Evolutionary conservation across 2,329 filamentous ascomycete species (phyloP), one percentile per base, ranked within the genome.

Genomic region (Onygenales sp.): DNA sequence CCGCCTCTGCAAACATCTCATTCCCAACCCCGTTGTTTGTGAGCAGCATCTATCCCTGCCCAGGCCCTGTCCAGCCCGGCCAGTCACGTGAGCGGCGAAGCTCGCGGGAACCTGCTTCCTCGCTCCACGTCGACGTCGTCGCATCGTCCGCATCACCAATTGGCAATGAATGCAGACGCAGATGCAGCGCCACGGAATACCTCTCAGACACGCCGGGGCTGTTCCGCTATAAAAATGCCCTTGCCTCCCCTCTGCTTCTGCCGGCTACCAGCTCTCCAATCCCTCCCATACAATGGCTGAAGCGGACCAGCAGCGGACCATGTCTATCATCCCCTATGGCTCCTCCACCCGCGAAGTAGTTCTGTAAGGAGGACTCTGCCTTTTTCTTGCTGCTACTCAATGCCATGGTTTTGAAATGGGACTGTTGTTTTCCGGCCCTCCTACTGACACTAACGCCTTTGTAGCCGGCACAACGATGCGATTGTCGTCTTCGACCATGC

Each of bases 401-500:
- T 48, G 27, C 43, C 42, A 32, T 43, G 35, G 10, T 35, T 50
- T 50, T 21, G 39, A 38, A 48, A 6, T 7, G 6, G 5, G 11
- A 6, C 21, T 51, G 9, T 32, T 7, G 3, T 17, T 32, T 43
- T 17, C 13, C 17, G 6, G 33, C 5, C 13, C 7, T 21, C 17
- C 32, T 27, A 49, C 60, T 63, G 54, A 64, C 36, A 33, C 21
- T 44, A 33, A 50, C 42, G 42, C 43, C 47, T 45, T 42, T 47
- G 47, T 63, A 97, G 93, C 51, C 93, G 92, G 57, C 90, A 96
- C 69, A 87, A 89, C 65, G 89, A 95, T 72, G 86, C 91, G 21
- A 84, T 98, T 54, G 93, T 98, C 44, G 84, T 97, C 39, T 91
- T 88, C 65, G 92, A 98, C 72, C 87, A 84, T 46, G 78, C 83